A percentile compares a stretch with the other conserved stretches of the same genome.
phyloP scores from a whole-genome alignment of 345 rosid species.

The Pseudoturritis turrita region DNA sequence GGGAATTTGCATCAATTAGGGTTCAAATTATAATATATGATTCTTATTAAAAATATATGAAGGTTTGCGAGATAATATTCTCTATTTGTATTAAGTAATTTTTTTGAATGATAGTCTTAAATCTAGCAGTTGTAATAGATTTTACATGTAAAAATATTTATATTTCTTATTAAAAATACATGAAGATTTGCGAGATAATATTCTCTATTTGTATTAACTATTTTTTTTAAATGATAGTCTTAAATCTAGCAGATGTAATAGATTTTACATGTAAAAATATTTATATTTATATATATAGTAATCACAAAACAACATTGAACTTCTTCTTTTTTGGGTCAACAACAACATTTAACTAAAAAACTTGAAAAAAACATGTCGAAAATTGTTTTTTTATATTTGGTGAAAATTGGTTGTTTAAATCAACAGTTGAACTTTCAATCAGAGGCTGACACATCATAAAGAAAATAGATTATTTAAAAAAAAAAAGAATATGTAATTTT shows the following conservation, averaged over 20 bases:
- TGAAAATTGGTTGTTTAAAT: background rate
- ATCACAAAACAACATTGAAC: no score
- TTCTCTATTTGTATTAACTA: background rate
- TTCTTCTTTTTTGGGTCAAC: no score
- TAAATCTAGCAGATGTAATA: background rate
- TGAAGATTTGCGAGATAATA: background rate
- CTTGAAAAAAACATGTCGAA: background rate
- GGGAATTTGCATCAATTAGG: no score
- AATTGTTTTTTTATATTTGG: background rate
- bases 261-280: background rate
- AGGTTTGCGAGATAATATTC: background rate
- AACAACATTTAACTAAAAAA: no score
- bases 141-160: background rate
- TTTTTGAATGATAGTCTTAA: background rate
- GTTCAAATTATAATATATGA: no score
- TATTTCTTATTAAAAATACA: background rate
- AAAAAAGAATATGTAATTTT: background rate
- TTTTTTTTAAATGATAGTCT: background rate
- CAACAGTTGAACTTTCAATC: background rate
- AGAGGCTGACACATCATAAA: background rate
- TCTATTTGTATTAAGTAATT: background rate
- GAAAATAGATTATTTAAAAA: background rate
- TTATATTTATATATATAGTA: background rate
- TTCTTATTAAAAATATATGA: background rate
- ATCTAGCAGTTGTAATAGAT: background rate